These are phyloP conservation scores for Gleditsia sinensis DNA, from an alignment of 306 rosid species.

Conservation along the genomic window DNA sequence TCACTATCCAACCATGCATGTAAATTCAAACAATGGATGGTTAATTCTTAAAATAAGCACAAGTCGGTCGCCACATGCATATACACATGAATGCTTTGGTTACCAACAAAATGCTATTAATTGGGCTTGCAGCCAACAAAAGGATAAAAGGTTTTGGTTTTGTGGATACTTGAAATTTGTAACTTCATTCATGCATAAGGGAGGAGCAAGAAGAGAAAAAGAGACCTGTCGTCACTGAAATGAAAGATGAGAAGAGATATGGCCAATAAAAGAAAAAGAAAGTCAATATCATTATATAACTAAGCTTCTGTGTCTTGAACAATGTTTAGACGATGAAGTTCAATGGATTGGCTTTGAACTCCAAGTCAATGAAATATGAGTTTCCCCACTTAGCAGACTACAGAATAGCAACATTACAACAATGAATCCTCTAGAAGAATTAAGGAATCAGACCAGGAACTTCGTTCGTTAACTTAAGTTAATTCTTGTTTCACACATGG, in stretches of 20 bases:
- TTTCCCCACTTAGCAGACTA: slow-evolving; percentile 18
- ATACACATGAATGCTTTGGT: no score
- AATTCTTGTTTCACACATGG: slow-evolving; percentile 45
- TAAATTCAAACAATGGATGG: no score
- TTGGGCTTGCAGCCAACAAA: no score
- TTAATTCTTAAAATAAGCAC: no score
- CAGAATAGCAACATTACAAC: background rate
- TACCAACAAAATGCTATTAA: no score
- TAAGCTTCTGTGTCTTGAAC: slow-evolving; percentile 14
- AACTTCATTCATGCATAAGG: background rate
- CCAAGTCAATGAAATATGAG: slow-evolving; percentile 36
- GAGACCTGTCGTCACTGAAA: background rate
- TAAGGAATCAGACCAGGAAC: slow-evolving; percentile 18
- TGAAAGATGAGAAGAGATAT: background rate
- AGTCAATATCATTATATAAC: slow-evolving; percentile 22
- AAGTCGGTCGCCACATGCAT: no score
- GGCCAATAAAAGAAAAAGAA: slow-evolving; percentile 21
- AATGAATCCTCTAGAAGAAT: slow-evolving; percentile 23
- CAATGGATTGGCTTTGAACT: slow-evolving; percentile 65
- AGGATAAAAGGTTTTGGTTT: no score
- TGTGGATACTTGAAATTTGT: background rate
- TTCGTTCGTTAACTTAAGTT: slow-evolving; percentile 9
- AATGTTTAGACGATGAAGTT: slow-evolving; percentile 45
- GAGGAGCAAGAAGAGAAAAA: background rate
- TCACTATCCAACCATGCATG: no score